phyloP scores from a whole-genome alignment of 1,284 basidiomycete species.

The Mycena citricolor region DNA sequence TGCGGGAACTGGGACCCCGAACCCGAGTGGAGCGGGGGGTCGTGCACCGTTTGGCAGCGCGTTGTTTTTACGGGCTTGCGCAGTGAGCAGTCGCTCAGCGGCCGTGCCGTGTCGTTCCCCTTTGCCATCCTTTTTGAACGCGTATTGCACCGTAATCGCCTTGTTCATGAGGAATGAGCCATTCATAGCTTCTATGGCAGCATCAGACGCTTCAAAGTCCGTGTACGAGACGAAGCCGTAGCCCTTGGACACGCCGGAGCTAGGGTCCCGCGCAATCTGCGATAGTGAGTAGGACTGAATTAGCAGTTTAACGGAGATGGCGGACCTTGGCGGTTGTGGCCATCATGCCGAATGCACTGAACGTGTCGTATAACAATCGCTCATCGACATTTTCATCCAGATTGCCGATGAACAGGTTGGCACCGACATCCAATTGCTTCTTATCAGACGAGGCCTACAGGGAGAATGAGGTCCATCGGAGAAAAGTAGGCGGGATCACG shows the following conservation, averaged over 20 bases:
- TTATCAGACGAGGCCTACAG: slow-evolving; percentile 88
- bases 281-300: no score
- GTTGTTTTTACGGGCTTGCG: slow-evolving; percentile 94
- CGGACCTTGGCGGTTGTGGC: slow-evolving; percentile 91
- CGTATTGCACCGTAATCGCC: slow-evolving; percentile 93
- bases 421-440: slow-evolving; percentile 97
- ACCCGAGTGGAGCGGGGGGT: slow-evolving; percentile 67
- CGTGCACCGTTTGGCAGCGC: slow-evolving; percentile 74
- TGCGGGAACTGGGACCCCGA: slow-evolving; percentile 63
- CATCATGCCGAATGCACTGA: slow-evolving; percentile 91
- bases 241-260: slow-evolving; percentile 85
- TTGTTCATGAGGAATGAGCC: slow-evolving; percentile 98
- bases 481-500: slow-evolving; percentile 9
- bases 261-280: slow-evolving; percentile 89
- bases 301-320: no score
- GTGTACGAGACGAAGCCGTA: slow-evolving; percentile 98
- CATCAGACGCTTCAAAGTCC: slow-evolving; percentile 96
- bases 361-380: slow-evolving; percentile 90
- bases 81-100: slow-evolving; percentile 91
- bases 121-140: slow-evolving; percentile 98
- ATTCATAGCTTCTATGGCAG: slow-evolving; percentile 96
- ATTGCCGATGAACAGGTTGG: slow-evolving; percentile 95
- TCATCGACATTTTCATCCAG: slow-evolving; percentile 95
- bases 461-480: slow-evolving; percentile 16
- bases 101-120: slow-evolving; percentile 95